Percentiles rank a stretch among this genome's conserved stretches.
Conservation (phyloP, 2,329 filamentous ascomycete species). For the Drechmeria coniospora region DNA sequence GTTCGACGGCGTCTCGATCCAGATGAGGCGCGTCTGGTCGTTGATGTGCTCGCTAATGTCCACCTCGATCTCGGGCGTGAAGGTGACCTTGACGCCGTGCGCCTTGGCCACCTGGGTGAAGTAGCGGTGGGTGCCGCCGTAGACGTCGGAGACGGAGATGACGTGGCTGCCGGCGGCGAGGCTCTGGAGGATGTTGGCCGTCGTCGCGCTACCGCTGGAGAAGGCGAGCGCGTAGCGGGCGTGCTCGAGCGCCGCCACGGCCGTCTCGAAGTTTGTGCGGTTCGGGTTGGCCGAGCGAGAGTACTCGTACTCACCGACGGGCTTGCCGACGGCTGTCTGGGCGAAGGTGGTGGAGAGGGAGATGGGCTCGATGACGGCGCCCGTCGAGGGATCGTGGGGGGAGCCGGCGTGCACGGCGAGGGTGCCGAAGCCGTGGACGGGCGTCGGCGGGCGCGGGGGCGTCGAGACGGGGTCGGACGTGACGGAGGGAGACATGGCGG, state of each 20-base stretch:
- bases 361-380: constrained; percentile 91
- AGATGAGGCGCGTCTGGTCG: constrained; percentile 80
- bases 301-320: constrained; percentile 85
- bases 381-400: constrained; percentile 78
- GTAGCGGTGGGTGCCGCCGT: constrained; percentile 94
- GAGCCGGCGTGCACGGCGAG: constrained; percentile 88
- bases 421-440: constrained; percentile 74
- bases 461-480: constrained; percentile 47
- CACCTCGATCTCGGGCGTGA: constrained; percentile 81
- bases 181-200: constrained; percentile 83
- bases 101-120: constrained; percentile 95
- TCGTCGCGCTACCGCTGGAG: constrained; percentile 85
- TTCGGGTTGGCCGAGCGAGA: constrained; percentile 89
- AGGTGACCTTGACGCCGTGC: constrained; percentile 87
- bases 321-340: constrained; percentile 76
- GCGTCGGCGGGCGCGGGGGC: constrained; percentile 54
- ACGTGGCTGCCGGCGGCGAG: constrained; percentile 85
- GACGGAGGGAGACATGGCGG: constrained; percentile 14
- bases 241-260: constrained; percentile 82
- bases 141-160: constrained; percentile 92
- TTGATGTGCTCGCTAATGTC: constrained; percentile 77
- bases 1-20: constrained; percentile 91
- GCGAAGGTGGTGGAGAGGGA: constrained; percentile 93
- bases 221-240: constrained; percentile 89
- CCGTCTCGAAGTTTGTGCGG: constrained; percentile 82